These are phyloP conservation scores for Diaporthe ilicicola DNA, from an alignment of 2,329 filamentous ascomycete genomes.

Conservation along the genomic window DNA sequence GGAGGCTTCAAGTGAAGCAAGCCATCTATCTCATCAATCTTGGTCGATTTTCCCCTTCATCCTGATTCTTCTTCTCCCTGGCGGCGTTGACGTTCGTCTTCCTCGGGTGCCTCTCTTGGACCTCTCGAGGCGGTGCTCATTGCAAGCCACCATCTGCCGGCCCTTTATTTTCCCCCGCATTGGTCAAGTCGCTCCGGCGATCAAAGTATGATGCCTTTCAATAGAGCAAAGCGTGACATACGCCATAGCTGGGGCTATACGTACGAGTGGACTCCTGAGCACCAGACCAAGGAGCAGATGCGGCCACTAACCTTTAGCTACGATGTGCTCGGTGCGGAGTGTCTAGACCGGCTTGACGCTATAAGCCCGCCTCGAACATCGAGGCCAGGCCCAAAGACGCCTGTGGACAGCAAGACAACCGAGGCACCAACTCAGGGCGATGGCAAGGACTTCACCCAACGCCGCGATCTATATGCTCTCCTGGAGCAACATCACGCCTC, in stretches of 20 bases:
- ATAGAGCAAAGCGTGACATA: constrained; percentile 33
- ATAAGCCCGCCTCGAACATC: constrained; percentile 58
- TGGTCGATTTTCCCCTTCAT: not conserved
- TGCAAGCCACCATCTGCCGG: not conserved
- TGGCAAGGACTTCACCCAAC: constrained; percentile 41
- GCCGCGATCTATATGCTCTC: constrained; percentile 70
- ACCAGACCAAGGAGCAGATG: constrained; percentile 67
- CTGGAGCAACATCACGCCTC: constrained; percentile 64
- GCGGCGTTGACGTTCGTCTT: not conserved
- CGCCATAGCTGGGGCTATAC: constrained; percentile 66
- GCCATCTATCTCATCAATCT: not conserved
- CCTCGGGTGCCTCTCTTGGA: not conserved
- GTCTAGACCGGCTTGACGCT: constrained; percentile 68
- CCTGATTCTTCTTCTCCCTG: not conserved
- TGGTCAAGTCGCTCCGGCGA: not conserved
- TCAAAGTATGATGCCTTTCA: constrained; percentile 6
- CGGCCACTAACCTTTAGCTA: constrained; percentile 70
- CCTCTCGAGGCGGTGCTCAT: not conserved
- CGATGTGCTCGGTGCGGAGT: constrained; percentile 73
- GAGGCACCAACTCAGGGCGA: constrained; percentile 16
- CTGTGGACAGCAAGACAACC: not conserved
- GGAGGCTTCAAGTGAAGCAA: constrained; percentile 13
- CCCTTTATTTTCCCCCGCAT: not conserved
- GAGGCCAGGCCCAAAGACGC: not conserved
- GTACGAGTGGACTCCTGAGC: constrained; percentile 74